Conservation (phyloP, 2,329 filamentous ascomycete species). For the Fusarium sp. region DNA sequence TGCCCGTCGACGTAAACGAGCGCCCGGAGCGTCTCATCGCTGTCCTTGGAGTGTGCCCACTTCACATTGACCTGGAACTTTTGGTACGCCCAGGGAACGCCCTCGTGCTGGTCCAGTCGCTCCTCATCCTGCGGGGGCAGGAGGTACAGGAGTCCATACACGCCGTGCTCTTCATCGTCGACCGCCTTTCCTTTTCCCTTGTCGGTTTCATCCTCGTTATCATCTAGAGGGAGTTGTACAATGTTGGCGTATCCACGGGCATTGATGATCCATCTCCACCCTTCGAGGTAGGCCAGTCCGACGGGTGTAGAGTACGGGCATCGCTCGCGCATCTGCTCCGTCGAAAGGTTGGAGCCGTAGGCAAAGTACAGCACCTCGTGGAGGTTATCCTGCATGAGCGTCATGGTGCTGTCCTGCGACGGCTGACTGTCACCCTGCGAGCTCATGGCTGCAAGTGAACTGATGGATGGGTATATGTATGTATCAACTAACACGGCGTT, state of each 20-base stretch:
- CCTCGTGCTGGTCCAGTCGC: constrained; percentile 68
- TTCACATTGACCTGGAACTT: constrained; percentile 57
- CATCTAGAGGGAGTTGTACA: constrained; percentile 49
- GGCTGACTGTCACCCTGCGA: constrained; percentile 49
- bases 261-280: constrained; percentile 76
- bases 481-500: neutral
- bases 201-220: constrained; percentile 7
- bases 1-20: constrained; percentile 71
- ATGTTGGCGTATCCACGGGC: constrained; percentile 76
- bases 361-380: constrained; percentile 71
- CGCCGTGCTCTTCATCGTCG: constrained; percentile 49
- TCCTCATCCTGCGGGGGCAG: constrained; percentile 63
- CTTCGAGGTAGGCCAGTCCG: constrained; percentile 67
- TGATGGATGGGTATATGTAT: constrained; percentile 4
- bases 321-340: constrained; percentile 71
- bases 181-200: constrained; percentile 11
- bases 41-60: constrained; percentile 41
- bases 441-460: constrained; percentile 36
- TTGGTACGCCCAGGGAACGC: constrained; percentile 71
- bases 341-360: constrained; percentile 78
- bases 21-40: constrained; percentile 50
- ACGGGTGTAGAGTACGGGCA: constrained; percentile 69
- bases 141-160: constrained; percentile 70
- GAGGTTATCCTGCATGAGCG: constrained; percentile 50
- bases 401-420: constrained; percentile 52